These are phyloP conservation scores for Wallacemonas rigidus DNA, from an alignment of 208 protist genomes.

Conservation along the genomic window DNA sequence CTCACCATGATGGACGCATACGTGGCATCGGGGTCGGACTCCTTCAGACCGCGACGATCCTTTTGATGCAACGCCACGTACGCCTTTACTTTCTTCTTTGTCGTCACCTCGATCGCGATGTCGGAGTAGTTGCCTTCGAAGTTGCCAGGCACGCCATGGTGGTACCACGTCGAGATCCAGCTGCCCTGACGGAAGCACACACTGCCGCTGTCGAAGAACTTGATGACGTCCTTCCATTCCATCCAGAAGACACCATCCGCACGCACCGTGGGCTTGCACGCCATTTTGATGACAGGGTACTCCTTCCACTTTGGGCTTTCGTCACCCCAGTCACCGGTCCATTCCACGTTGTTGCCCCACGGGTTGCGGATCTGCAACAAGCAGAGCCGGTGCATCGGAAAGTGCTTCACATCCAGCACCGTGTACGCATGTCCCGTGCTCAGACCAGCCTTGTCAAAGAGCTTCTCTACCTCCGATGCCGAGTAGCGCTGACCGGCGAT, in stretches of 20 bases:
- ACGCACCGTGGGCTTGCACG: constrained; percentile 46
- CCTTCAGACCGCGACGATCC: constrained; percentile 46
- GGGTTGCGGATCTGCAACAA: constrained; percentile 74
- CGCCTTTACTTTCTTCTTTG: constrained; percentile 32
- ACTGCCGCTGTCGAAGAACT: constrained; percentile 63
- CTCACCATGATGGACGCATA: constrained; percentile 59
- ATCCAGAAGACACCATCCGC: constrained; percentile 74
- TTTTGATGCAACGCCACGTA: constrained; percentile 57
- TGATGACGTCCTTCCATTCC: constrained; percentile 69
- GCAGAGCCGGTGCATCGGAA: constrained; percentile 48
- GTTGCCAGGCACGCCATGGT: constrained; percentile 50
- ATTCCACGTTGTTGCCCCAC: constrained; percentile 71
- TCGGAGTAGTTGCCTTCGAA: constrained; percentile 43
- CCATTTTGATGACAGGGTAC: constrained; percentile 55
- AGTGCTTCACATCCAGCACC: constrained; percentile 57
- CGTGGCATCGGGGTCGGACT: constrained; percentile 37
- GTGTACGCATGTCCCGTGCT: constrained; percentile 63
- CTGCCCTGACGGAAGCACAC: constrained; percentile 57
- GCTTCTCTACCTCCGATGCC: constrained; percentile 19
- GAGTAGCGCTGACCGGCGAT: constrained; percentile 32
- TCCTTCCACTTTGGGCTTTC: constrained; percentile 46
- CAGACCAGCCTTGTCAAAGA: constrained; percentile 61
- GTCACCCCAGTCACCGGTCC: constrained; percentile 63
- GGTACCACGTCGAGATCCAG: constrained; percentile 46
- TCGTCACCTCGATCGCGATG: constrained; percentile 44